Conservation (phyloP, 805 yeast genomes). For the Saccharomycopsis sp. region DNA sequence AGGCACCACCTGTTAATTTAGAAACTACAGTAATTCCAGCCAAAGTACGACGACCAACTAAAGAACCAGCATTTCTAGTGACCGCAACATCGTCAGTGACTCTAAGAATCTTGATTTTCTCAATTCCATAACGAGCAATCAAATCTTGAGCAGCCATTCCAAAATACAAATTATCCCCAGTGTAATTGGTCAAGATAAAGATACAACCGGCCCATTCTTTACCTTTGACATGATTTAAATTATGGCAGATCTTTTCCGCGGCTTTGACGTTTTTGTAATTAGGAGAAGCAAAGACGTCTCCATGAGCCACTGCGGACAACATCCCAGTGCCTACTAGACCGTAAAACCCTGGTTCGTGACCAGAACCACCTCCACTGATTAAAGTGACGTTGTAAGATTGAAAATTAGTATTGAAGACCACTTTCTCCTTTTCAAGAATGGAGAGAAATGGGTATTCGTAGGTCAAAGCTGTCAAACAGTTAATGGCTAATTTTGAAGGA, state of each 20-base stretch:
- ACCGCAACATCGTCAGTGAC: slow-evolving; percentile 93
- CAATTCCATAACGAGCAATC: slow-evolving; percentile 9
- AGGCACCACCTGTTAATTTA: slow-evolving; percentile 72
- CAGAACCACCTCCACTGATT: slow-evolving; percentile 34
- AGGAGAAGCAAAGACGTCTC: slow-evolving; percentile 34
- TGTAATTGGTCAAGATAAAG: slow-evolving; percentile 79
- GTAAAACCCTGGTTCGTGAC: slow-evolving; percentile 34
- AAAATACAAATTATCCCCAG: slow-evolving; percentile 89
- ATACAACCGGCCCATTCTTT: slow-evolving; percentile 9
- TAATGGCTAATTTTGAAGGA: slow-evolving; percentile 26
- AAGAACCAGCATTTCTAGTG: slow-evolving; percentile 73
- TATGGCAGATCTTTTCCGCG: slow-evolving; percentile 11
- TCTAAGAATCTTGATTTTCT: slow-evolving; percentile 25
- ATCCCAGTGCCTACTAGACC: slow-evolving; percentile 31
- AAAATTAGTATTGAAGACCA: slow-evolving; percentile 25
- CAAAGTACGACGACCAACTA: slow-evolving; percentile 89
- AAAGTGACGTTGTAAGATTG: slow-evolving; percentile 23
- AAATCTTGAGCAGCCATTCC: slow-evolving; percentile 70
- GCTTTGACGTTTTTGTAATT: slow-evolving; percentile 29
- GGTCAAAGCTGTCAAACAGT: slow-evolving; percentile 30
- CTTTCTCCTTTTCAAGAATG: slow-evolving; percentile 29
- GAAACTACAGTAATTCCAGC: slow-evolving; percentile 88
- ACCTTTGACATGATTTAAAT: background rate
- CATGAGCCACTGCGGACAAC: slow-evolving; percentile 32
- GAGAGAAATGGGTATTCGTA: slow-evolving; percentile 30